A percentile compares a stretch with the other conserved stretches of the same genome.
Conservation (phyloP, 345 rosid species). For the Geranium rotundifolium region DNA sequence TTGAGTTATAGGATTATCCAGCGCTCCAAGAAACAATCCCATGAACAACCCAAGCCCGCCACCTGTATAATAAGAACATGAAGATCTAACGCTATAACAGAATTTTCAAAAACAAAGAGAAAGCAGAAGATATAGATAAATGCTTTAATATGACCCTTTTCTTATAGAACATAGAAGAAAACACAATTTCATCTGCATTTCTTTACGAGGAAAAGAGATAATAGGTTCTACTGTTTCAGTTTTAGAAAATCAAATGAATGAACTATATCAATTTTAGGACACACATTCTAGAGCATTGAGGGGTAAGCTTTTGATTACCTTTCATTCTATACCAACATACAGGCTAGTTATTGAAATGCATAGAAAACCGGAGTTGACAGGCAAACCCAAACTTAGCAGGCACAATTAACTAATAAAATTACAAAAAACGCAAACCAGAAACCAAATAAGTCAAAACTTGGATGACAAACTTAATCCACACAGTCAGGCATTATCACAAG, state of each 20-base stretch:
- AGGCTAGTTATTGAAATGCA: neutral
- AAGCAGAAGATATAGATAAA: neutral
- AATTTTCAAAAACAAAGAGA: neutral
- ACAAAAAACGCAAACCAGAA: too few species aligned
- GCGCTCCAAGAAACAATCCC: slow-evolving; percentile 77
- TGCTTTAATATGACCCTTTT: too few species aligned
- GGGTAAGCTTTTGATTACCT: neutral
- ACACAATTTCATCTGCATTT: neutral
- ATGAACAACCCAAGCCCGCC: slow-evolving; percentile 85
- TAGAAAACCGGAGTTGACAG: too few species aligned
- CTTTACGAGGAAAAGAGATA: neutral
- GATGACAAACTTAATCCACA: too few species aligned
- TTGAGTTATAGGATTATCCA: slow-evolving; percentile 73
- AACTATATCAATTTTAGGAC: neutral
- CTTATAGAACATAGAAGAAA: neutral
- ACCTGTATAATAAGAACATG: slow-evolving; percentile 31
- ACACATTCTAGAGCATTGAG: too few species aligned
- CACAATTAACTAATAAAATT: too few species aligned
- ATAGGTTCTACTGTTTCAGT: neutral
- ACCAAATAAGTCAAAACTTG: too few species aligned
- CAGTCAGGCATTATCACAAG: too few species aligned
- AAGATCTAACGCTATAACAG: neutral
- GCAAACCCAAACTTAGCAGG: too few species aligned
- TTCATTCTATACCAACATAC: neutral
- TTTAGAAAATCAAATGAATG: neutral